A percentile compares a stretch with the other conserved stretches of the same genome.
These are phyloP conservation scores for Fraxinus americana DNA, from an alignment of 257 asterid genomes.

Conservation along the genomic window DNA sequence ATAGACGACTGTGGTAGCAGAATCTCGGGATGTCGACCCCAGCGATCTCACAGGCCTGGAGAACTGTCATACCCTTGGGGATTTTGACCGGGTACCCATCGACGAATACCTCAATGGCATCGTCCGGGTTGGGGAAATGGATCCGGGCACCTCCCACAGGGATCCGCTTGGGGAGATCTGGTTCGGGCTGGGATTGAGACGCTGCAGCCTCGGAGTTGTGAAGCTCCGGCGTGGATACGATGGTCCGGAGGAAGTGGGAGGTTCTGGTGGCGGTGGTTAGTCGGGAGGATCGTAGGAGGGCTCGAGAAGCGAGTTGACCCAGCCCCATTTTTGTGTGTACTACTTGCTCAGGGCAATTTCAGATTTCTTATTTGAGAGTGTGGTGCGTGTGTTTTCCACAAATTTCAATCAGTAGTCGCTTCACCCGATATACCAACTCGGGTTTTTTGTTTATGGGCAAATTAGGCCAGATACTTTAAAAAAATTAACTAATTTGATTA, in stretches of 20 bases:
- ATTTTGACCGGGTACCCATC: conserved; percentile 87
- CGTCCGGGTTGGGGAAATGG: conserved; percentile 84
- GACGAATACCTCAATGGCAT: conserved; percentile 85
- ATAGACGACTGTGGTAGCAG: conserved; percentile 79
- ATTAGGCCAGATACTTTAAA: no score
- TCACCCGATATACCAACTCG: not conserved
- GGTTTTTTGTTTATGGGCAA: no score
- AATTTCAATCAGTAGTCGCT: conserved; percentile 3
- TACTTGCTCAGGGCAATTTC: not conserved
- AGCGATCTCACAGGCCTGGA: conserved; percentile 87
- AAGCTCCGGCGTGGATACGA: conserved; percentile 80
- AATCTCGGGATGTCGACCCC: conserved; percentile 93
- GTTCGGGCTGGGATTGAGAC: conserved; percentile 46
- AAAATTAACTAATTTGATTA: no score
- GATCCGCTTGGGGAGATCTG: conserved; percentile 63
- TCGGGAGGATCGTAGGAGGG: conserved; percentile 62
- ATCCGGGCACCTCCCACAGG: conserved; percentile 80
- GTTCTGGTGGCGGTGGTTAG: conserved; percentile 32
- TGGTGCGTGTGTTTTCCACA: conserved; percentile 32
- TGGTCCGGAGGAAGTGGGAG: conserved; percentile 56
- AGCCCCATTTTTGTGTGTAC: conserved; percentile 54
- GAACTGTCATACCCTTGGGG: conserved; percentile 94
- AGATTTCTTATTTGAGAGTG: not conserved
- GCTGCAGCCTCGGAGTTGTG: conserved; percentile 69
- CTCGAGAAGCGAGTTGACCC: conserved; percentile 66